Conservation (phyloP, 805 yeast species). For the Metschnikowia gruessii region DNA sequence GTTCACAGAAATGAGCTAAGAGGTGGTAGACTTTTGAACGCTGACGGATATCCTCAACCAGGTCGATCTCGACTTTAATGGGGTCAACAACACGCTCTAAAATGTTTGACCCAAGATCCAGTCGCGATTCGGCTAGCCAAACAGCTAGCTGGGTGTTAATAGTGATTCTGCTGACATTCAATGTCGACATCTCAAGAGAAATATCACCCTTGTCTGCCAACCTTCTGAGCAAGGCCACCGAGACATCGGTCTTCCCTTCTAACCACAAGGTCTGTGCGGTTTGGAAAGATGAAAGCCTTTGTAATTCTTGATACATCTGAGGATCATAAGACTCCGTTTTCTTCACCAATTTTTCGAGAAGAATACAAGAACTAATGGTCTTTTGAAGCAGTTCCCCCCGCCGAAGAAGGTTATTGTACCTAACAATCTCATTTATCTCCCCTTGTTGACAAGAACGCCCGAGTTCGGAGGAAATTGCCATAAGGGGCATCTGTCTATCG, state of each 20-base stretch:
- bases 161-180: conserved; percentile 23
- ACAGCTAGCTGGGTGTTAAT: conserved; percentile 48
- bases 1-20: conserved; percentile 72
- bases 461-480: neutral
- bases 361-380: conserved; percentile 47
- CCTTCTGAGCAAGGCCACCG: conserved; percentile 52
- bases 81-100: conserved; percentile 55
- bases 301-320: conserved; percentile 14
- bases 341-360: conserved; percentile 39
- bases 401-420: conserved; percentile 44
- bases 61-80: conserved; percentile 25
- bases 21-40: conserved; percentile 51
- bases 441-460: conserved; percentile 22
- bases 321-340: neutral
- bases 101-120: conserved; percentile 60
- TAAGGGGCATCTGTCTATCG: neutral
- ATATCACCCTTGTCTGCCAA: conserved; percentile 15
- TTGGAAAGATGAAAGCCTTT: conserved; percentile 28
- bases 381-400: conserved; percentile 42
- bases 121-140: conserved; percentile 72
- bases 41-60: conserved; percentile 19
- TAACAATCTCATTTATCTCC: conserved; percentile 36
- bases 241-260: conserved; percentile 51
- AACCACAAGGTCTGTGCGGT: conserved; percentile 66
- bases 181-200: conserved; percentile 16